Base-by-base conservation (phyloP, 192 early-diverging fungal genomes). In the Powellomyces hirtus region DNA sequence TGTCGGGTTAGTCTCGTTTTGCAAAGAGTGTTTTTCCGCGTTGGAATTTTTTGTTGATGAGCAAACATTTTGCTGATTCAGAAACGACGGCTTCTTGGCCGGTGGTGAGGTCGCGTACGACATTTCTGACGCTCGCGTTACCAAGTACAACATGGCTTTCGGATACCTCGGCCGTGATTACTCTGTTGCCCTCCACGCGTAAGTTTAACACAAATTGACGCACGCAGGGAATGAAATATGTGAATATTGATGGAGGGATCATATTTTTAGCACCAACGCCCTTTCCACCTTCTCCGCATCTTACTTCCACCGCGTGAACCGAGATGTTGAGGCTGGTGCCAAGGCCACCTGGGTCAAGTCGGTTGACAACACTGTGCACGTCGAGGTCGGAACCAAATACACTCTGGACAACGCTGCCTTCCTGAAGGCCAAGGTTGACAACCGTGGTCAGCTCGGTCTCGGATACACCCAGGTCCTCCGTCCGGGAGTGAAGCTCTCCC, bases 21-120 rank as follows among this genome's bases (percentile, higher is more conserved):
- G 1, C 49, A 13, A n/a, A n/a, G 33, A 63, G 18, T 27, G 53
- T 14, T n/a, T n/a, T n/a, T n/a, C n/a, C n/a, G n/a, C n/a, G n/a
- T n/a, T n/a, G n/a, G n/a, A n/a, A n/a, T n/a, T n/a, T n/a, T n/a
- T n/a, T n/a, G n/a, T n/a, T n/a, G n/a, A n/a, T n/a, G n/a, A n/a
- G n/a, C n/a, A n/a, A 56, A 0, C 14, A 56, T 14, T 18, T 56
- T 18, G 53, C 22, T 35, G 10, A 4, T 26, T 18, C 30, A 75
- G 92, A 65, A 89, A 85, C 60, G 89, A 96, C 50, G 97, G 96
- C 36, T 89, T 93, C 73, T 74, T 96, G 35, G 81, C 89, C 51
- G 97, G 97, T 81, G 95, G 88, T 64, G 95, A 99, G 79, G 86
- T 94, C 57, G 88, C 88, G 40, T 98, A 99, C 84, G 94, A 97